These are phyloP conservation scores for Solanum piurae DNA, from an alignment of 257 asterid genomes.

Conservation along the genomic window DNA sequence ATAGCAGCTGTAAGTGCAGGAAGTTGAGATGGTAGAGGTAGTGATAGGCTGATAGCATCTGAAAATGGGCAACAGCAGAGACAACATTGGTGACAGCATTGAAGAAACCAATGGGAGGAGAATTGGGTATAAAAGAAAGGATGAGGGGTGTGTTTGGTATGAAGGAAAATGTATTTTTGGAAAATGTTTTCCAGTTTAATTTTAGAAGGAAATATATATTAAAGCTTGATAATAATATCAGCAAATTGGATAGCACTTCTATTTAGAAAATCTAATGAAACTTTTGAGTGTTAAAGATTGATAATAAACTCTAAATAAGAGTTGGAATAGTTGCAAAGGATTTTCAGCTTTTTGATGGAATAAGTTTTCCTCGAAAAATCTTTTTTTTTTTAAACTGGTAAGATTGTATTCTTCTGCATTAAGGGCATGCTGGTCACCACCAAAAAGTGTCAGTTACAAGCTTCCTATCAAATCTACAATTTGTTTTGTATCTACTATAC, in stretches of 20 bases:
- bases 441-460: too few species aligned
- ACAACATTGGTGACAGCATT: background rate
- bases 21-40: background rate
- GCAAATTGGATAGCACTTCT: background rate
- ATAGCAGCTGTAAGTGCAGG: background rate
- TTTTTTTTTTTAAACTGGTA: too few species aligned
- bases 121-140: background rate
- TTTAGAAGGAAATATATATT: background rate
- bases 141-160: background rate
- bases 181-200: background rate
- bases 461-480: too few species aligned
- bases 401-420: too few species aligned
- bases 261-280: background rate
- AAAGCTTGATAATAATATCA: background rate
- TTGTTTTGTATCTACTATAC: too few species aligned
- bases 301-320: background rate
- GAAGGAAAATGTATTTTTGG: background rate
- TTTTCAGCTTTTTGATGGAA: background rate
- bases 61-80: background rate
- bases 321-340: background rate
- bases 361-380: background rate
- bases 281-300: background rate
- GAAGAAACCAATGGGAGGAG: background rate
- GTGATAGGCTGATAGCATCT: background rate
- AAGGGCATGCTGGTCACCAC: too few species aligned